phyloP scores from a whole-genome alignment of 2,329 filamentous ascomycete species.

The Aphanocladium album region DNA sequence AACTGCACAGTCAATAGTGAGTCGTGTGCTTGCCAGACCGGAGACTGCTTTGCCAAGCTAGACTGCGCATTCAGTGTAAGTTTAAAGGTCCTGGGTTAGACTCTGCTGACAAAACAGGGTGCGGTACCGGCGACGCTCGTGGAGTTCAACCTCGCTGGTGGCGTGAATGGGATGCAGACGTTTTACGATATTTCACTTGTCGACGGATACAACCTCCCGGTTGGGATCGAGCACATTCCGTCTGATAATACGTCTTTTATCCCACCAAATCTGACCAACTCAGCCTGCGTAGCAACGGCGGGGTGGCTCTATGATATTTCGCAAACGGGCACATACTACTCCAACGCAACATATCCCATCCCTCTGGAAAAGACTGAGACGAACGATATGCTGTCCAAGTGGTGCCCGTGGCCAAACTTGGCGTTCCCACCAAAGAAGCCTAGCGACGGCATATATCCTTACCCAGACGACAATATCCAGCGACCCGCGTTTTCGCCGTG shows the following conservation, averaged over 20 bases:
- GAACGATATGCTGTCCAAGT: slow-evolving; percentile 52
- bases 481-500: slow-evolving; percentile 73
- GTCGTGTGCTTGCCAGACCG: slow-evolving; percentile 66
- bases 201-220: slow-evolving; percentile 76
- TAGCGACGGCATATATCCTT: slow-evolving; percentile 72
- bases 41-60: slow-evolving; percentile 68
- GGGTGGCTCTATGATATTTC: slow-evolving; percentile 54
- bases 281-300: slow-evolving; percentile 67
- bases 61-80: slow-evolving; percentile 65
- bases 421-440: slow-evolving; percentile 62
- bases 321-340: slow-evolving; percentile 52
- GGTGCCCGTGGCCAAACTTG: slow-evolving; percentile 80
- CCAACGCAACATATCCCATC: slow-evolving; percentile 61
- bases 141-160: slow-evolving; percentile 72
- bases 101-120: slow-evolving; percentile 43
- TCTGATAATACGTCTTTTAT: slow-evolving; percentile 60
- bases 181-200: slow-evolving; percentile 85
- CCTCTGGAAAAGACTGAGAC: slow-evolving; percentile 60
- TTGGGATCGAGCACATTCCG: slow-evolving; percentile 58
- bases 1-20: slow-evolving; percentile 72
- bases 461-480: slow-evolving; percentile 69
- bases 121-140: slow-evolving; percentile 70
- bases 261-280: slow-evolving; percentile 71
- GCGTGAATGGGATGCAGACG: slow-evolving; percentile 54
- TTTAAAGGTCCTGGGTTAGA: neutral